Evolutionary conservation across 2,329 filamentous ascomycete species (phyloP).

Genomic region (Diaporthe eres): DNA sequence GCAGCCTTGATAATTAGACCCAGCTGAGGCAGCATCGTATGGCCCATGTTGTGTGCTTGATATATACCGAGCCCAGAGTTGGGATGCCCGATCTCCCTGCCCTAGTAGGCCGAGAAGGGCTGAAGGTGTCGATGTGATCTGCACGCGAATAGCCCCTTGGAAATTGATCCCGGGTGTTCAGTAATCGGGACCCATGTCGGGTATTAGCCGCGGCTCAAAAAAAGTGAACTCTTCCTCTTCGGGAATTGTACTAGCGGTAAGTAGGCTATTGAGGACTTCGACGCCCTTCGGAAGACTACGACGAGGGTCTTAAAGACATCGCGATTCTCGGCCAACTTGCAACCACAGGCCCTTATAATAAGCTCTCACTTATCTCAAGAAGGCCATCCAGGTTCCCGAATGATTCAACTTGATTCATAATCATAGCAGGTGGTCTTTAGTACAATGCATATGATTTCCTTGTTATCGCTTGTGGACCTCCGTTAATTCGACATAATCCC

Average conservation of each 20-base stretch:
- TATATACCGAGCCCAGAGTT: background rate
- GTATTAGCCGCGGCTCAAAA: conserved; percentile 2
- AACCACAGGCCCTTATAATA: background rate
- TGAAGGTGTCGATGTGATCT: background rate
- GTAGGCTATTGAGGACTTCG: background rate
- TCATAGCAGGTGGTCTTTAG: background rate
- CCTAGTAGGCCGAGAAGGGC: background rate
- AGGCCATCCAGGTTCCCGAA: background rate
- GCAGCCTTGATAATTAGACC: background rate
- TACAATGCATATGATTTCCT: background rate
- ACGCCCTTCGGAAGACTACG: background rate
- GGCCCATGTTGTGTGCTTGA: background rate
- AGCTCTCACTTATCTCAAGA: background rate
- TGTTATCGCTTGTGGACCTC: background rate
- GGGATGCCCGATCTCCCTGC: background rate
- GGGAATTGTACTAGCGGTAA: conserved; percentile 13
- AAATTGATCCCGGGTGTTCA: conserved; percentile 10
- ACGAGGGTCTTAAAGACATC: background rate
- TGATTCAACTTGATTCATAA: conserved; percentile 13
- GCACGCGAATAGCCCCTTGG: background rate
- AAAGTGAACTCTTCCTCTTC: conserved; percentile 18
- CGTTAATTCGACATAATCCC: background rate
- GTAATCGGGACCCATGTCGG: background rate
- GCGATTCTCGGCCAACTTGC: background rate
- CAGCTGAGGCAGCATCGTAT: background rate